Conservation (phyloP, 306 rosid genomes). For the Cercis canadensis region DNA sequence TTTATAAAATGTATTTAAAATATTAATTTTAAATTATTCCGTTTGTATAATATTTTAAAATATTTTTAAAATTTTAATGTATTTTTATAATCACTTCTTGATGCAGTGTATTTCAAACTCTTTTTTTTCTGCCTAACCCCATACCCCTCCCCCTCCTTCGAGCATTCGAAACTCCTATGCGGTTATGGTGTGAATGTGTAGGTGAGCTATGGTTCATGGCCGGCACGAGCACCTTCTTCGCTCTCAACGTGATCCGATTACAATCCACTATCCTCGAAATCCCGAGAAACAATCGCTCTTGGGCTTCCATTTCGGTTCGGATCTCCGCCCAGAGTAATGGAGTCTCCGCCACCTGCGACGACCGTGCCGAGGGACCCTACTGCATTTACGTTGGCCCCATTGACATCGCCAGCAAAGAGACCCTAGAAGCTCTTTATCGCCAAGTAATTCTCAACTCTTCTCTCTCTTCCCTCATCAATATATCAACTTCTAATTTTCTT, state of each 20-base stretch:
- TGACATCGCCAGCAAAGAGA: conserved; percentile 81
- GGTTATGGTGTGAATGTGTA: no score
- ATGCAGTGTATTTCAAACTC: no score
- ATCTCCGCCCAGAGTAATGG: conserved; percentile 49
- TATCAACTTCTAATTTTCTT: background rate
- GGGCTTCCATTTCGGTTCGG: conserved; percentile 45
- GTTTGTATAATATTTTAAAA: no score
- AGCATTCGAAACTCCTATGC: no score
- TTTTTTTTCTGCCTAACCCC: no score
- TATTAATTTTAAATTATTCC: no score
- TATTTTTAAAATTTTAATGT: no score
- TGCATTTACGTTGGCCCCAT: conserved; percentile 82
- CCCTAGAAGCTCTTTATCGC: conserved; percentile 81
- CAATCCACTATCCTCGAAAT: conserved; percentile 43
- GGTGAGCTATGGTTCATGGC: conserved; percentile 74
- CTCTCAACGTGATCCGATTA: conserved; percentile 33
- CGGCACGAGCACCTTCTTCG: conserved; percentile 58
- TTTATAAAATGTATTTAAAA: no score
- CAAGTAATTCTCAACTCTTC: conserved; percentile 46
- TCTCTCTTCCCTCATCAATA: background rate
- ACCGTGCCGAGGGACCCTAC: conserved; percentile 57
- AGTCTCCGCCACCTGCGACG: conserved; percentile 43
- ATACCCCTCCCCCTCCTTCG: no score
- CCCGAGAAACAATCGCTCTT: conserved; percentile 45
- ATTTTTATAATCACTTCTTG: no score